These are phyloP conservation scores for Penicillium verhagenii DNA, from an alignment of 495 filamentous ascomycete species.

Conservation along the genomic window DNA sequence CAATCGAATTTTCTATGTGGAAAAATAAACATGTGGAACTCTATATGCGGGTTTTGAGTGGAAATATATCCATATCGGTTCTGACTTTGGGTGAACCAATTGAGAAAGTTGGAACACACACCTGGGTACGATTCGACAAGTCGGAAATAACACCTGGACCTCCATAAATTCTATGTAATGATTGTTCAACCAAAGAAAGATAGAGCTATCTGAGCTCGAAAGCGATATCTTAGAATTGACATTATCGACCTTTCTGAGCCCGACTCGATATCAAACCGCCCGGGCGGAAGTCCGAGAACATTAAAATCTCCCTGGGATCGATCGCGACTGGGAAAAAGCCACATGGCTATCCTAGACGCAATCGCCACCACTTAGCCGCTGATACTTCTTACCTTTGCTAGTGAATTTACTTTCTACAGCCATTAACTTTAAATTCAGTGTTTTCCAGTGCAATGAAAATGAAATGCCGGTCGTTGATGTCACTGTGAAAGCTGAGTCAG, in stretches of 20 bases:
- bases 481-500: slow-evolving; percentile 23
- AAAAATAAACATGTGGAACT: background rate
- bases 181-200: no score
- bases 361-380: background rate
- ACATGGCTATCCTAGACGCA: background rate
- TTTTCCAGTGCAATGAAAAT: background rate
- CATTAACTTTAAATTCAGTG: background rate
- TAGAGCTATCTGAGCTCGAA: no score
- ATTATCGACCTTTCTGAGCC: no score
- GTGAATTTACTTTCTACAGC: background rate
- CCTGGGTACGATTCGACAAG: no score
- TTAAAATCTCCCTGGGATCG: background rate
- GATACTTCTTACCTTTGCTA: background rate
- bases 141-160: no score
- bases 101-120: no score
- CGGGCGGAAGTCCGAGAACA: background rate
- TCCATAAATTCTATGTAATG: no score
- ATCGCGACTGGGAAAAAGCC: background rate
- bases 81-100: background rate
- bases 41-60: background rate
- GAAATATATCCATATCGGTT: background rate
- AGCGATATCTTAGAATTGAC: no score
- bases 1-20: no score
- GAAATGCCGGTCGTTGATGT: slow-evolving; percentile 19
- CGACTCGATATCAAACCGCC: background rate